Evolutionary conservation across 2,329 filamentous ascomycete species (phyloP).

Genomic region (Fusarium chlamydosporum): DNA sequence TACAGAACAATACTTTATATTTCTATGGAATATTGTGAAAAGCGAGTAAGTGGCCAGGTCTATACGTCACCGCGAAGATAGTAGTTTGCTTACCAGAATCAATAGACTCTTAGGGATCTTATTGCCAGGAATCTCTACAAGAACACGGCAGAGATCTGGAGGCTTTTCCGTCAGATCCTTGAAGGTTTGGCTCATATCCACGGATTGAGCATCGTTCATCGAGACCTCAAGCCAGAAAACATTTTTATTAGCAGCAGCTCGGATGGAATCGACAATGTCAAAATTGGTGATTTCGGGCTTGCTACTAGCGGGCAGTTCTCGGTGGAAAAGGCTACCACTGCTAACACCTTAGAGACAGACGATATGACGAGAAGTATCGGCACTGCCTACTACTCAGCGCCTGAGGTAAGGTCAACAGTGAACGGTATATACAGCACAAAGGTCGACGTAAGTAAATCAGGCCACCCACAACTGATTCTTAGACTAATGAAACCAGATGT

Average conservation of each 20-base stretch:
- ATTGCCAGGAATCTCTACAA: conserved; percentile 82
- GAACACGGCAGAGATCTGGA: conserved; percentile 85
- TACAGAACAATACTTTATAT: conserved; percentile 89
- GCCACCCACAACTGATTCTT: not conserved
- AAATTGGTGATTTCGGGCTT: conserved; percentile 96
- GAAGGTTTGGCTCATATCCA: conserved; percentile 94
- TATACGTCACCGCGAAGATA: too few species aligned
- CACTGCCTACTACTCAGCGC: conserved; percentile 93
- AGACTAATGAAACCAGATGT: conserved; percentile 75
- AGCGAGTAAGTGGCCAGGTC: conserved; percentile 69
- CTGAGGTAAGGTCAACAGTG: conserved; percentile 84
- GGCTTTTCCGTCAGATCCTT: conserved; percentile 89
- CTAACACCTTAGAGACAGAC: conserved; percentile 61
- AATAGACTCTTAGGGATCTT: conserved; percentile 83
- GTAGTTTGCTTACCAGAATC: conserved; percentile 21
- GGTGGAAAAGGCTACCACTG: conserved; percentile 65
- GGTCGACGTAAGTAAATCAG: conserved; percentile 77
- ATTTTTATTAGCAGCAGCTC: conserved; percentile 82
- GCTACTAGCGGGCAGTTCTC: conserved; percentile 89
- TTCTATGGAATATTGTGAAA: conserved; percentile 99
- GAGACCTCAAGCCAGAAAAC: conserved; percentile 97
- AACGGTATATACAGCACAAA: conserved; percentile 89
- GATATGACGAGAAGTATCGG: conserved; percentile 80
- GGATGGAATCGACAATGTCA: conserved; percentile 88
- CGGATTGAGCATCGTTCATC: conserved; percentile 90